phyloP scores from a whole-genome alignment of 2,329 filamentous ascomycete species.

The Colletotrichum sp. region DNA sequence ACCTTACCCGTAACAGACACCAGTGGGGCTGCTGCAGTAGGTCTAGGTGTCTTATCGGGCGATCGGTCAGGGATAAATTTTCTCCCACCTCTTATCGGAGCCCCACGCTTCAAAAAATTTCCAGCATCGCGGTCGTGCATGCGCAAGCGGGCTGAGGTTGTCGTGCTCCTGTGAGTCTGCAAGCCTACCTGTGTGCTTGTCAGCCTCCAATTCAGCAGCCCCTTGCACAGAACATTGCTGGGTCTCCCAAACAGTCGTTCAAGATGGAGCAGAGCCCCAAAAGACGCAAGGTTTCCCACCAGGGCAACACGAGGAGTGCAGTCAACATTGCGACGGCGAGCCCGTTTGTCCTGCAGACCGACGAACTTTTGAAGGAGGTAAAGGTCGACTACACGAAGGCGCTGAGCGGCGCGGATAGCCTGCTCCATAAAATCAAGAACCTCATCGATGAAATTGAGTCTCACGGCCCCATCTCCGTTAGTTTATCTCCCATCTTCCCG shows the following conservation, averaged over 20 bases:
- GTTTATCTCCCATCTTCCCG: conserved; percentile 26
- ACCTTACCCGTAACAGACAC: neutral
- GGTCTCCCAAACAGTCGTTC: neutral
- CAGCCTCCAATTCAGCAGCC: neutral
- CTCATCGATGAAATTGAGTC: conserved; percentile 55
- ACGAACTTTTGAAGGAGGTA: conserved; percentile 62
- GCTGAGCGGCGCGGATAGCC: conserved; percentile 52
- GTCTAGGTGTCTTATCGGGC: conserved; percentile 8
- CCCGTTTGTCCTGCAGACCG: conserved; percentile 63
- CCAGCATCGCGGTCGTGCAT: neutral
- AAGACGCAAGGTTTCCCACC: conserved; percentile 53
- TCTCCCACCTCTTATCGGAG: conserved; percentile 19
- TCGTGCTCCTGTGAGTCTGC: neutral
- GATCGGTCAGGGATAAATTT: conserved; percentile 20
- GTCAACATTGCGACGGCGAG: conserved; percentile 51
- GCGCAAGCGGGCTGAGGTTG: neutral
- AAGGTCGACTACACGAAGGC: conserved; percentile 55
- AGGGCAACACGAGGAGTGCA: conserved; percentile 36
- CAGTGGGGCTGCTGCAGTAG: neutral
- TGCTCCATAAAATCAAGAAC: conserved; percentile 57
- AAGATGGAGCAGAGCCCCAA: conserved; percentile 53
- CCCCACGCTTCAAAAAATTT: conserved; percentile 22
- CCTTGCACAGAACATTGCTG: neutral
- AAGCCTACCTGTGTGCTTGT: neutral
- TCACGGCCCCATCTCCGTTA: conserved; percentile 56